Percentiles rank a stretch among this genome's conserved stretches.
These are phyloP conservation scores for Saturnispora saitoi DNA, from an alignment of 805 yeast species.

Conservation along the genomic window DNA sequence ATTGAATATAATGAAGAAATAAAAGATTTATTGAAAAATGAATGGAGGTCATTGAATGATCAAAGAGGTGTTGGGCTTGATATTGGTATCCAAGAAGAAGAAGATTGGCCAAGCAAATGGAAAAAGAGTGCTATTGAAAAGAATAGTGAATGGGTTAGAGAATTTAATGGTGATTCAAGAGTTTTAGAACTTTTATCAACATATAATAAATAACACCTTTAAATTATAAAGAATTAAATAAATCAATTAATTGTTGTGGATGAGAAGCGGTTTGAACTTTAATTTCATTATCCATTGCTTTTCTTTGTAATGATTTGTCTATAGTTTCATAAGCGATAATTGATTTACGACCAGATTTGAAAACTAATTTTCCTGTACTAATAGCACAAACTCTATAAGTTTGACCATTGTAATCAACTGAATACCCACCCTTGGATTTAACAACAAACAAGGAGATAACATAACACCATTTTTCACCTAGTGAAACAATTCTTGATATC, in stretches of 20 bases:
- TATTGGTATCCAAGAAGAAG: conserved; percentile 54
- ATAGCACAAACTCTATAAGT: conserved; percentile 35
- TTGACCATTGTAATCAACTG: neutral
- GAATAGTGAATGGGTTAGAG: conserved; percentile 83
- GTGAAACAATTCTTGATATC: conserved; percentile 54
- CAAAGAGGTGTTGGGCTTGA: conserved; percentile 24
- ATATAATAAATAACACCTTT: conserved; percentile 22
- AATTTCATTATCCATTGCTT: neutral
- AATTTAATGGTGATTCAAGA: conserved; percentile 60
- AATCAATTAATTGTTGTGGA: neutral
- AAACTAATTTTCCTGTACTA: conserved; percentile 69
- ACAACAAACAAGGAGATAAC: conserved; percentile 54
- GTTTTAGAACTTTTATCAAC: conserved; percentile 46
- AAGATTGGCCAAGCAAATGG: conserved; percentile 86
- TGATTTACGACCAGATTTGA: conserved; percentile 72
- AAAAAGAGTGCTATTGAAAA: conserved; percentile 64
- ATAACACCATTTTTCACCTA: conserved; percentile 86
- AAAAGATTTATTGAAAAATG: conserved; percentile 29
- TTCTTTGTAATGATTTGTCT: neutral
- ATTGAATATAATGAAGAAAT: conserved; percentile 24
- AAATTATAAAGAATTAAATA: neutral
- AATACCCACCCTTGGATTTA: neutral
- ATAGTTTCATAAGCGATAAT: conserved; percentile 41
- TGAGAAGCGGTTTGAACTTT: neutral
- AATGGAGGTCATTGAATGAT: conserved; percentile 45